These are phyloP conservation scores for Wickerhamiella dianesei DNA, from an alignment of 805 yeast genomes.

Conservation along the genomic window DNA sequence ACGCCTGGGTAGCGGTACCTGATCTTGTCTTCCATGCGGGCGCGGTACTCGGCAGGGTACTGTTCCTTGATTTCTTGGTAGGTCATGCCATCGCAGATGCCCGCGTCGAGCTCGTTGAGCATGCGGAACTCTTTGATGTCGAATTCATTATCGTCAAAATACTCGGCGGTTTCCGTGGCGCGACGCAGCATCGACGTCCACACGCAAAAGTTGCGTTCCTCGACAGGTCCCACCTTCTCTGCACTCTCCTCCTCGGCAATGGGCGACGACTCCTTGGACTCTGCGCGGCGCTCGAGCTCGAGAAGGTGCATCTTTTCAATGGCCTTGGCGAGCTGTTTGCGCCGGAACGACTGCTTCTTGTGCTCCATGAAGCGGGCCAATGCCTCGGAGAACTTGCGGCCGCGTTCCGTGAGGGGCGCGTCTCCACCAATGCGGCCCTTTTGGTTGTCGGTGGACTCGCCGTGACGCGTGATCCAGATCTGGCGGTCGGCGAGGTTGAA, in stretches of 20 bases:
- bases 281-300: constrained; percentile 4
- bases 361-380: constrained; percentile 58
- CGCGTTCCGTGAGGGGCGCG: constrained; percentile 66
- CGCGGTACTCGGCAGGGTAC: constrained; percentile 65
- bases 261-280: constrained; percentile 1
- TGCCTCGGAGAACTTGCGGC: constrained; percentile 58
- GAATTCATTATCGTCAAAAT: constrained; percentile 59
- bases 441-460: constrained; percentile 79
- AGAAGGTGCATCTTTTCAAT: constrained; percentile 34
- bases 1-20: constrained; percentile 90
- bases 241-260: constrained; percentile 21
- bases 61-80: constrained; percentile 65
- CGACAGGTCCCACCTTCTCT: constrained; percentile 22
- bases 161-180: constrained; percentile 62
- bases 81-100: constrained; percentile 84
- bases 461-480: constrained; percentile 91
- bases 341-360: constrained; percentile 57
- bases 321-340: constrained; percentile 43
- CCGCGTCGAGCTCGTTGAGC: constrained; percentile 90
- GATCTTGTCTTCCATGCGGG: constrained; percentile 64
- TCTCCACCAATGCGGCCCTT: constrained; percentile 87
- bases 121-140: constrained; percentile 80
- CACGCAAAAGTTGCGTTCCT: constrained; percentile 69
- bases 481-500: constrained; percentile 82
- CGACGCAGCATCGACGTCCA: constrained; percentile 85